phyloP scores from a whole-genome alignment of 2,329 filamentous ascomycete species.

The Paramyrothecium roridum region DNA sequence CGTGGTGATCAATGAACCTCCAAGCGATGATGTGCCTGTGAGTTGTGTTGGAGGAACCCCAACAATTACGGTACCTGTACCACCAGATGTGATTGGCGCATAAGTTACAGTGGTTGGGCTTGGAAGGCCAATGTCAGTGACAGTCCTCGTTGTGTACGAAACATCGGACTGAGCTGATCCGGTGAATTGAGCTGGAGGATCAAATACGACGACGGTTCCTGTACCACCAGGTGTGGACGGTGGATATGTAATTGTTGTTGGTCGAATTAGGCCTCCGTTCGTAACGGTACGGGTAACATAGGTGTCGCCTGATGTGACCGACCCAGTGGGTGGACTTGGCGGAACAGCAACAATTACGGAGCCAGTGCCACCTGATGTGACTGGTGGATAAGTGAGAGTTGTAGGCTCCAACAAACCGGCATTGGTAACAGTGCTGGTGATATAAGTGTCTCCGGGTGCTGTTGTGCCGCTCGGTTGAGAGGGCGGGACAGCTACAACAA shows the following conservation, averaged over 20 bases:
- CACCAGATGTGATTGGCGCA: not conserved
- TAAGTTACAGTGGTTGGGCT: not conserved
- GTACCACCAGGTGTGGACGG: not conserved
- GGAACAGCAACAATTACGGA: not conserved
- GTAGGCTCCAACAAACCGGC: not conserved
- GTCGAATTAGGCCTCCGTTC: not conserved
- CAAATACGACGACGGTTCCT: not conserved
- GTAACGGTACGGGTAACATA: not conserved
- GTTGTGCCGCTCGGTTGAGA: not conserved
- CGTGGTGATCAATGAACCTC: not conserved
- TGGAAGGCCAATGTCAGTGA: not conserved
- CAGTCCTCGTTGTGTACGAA: not conserved
- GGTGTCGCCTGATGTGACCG: not conserved
- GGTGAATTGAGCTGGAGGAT: not conserved
- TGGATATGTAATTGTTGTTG: not conserved
- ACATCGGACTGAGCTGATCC: not conserved
- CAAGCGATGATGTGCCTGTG: not conserved
- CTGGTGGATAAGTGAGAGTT: not conserved
- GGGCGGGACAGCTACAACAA: not conserved
- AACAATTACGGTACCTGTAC: not conserved
- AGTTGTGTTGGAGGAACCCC: not conserved
- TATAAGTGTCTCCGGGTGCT: not conserved
- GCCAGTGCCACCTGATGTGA: not conserved
- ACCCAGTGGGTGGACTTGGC: not conserved
- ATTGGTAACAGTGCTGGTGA: not conserved